Conservation (phyloP, 495 filamentous ascomycete genomes). For the Tricharina praecox region DNA sequence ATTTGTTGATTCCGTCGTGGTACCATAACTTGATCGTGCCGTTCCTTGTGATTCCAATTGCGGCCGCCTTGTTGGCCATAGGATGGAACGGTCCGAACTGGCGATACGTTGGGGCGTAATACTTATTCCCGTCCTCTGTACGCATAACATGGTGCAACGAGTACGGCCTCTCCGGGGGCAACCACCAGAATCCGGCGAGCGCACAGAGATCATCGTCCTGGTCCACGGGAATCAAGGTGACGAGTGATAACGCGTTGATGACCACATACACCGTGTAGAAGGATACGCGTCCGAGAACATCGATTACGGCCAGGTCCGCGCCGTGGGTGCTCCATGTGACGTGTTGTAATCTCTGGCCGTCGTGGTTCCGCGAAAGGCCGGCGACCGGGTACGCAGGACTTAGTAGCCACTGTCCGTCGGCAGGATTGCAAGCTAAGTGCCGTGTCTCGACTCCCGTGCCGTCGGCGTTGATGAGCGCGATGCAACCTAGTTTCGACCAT, state of each 20-base stretch:
- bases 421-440: slow-evolving; percentile 50
- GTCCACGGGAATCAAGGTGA: slow-evolving; percentile 13
- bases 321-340: slow-evolving; percentile 24
- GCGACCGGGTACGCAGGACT: slow-evolving; percentile 36
- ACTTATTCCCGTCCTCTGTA: slow-evolving; percentile 19
- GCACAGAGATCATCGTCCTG: slow-evolving; percentile 25
- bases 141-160: slow-evolving; percentile 11
- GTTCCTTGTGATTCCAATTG: slow-evolving; percentile 24
- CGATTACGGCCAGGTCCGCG: slow-evolving; percentile 25
- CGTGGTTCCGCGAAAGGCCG: slow-evolving; percentile 20
- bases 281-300: slow-evolving; percentile 23
- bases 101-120: slow-evolving; percentile 16
- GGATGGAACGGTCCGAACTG: slow-evolving; percentile 22
- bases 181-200: slow-evolving; percentile 26
- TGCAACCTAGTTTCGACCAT: slow-evolving; percentile 79
- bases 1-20: slow-evolving; percentile 18
- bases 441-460: slow-evolving; percentile 50
- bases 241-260: slow-evolving; percentile 20
- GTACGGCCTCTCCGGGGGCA: slow-evolving; percentile 23
- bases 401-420: slow-evolving; percentile 61
- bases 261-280: slow-evolving; percentile 24
- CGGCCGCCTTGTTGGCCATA: slow-evolving; percentile 18
- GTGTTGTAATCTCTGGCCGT: slow-evolving; percentile 24
- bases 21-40: slow-evolving; percentile 26
- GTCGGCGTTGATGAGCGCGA: slow-evolving; percentile 64